Evolutionary conservation across 148 eudicot species (phyloP).

Genomic region (Amaranthus cruentus): DNA sequence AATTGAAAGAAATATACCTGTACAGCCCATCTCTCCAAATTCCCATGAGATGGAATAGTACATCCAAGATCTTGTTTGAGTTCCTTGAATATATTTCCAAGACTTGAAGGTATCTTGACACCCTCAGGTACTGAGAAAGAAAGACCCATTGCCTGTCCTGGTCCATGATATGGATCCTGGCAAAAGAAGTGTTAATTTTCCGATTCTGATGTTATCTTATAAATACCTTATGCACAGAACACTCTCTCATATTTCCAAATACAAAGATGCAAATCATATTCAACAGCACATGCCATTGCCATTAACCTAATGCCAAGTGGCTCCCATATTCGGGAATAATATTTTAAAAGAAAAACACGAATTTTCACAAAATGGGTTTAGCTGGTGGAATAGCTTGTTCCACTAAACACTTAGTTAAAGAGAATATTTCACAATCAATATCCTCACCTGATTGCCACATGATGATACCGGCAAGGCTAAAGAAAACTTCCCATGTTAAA

Average conservation of each 20-base stretch:
- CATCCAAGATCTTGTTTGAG: conserved; percentile 80
- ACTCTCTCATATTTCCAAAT: neutral
- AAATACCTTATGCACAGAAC: neutral
- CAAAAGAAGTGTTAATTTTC: neutral
- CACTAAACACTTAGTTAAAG: neutral
- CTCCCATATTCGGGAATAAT: neutral
- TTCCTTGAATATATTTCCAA: conserved; percentile 83
- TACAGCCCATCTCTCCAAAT: conserved; percentile 87
- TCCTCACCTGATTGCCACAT: neutral
- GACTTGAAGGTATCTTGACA: conserved; percentile 78
- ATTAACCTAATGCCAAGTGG: too few relatives aligned
- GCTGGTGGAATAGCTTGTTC: neutral
- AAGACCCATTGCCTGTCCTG: conserved; percentile 98
- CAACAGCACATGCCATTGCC: neutral
- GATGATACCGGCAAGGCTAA: neutral
- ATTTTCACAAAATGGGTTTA: neutral
- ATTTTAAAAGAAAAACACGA: neutral
- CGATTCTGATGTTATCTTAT: conserved; percentile 8
- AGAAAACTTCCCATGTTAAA: neutral
- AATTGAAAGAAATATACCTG: conserved; percentile 46
- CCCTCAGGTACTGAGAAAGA: conserved; percentile 92
- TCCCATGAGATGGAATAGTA: conserved; percentile 78
- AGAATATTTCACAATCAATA: neutral
- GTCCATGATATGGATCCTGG: conserved; percentile 98
- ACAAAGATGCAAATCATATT: neutral